Percentiles rank a stretch among this genome's conserved stretches.
These are phyloP conservation scores for Paxillus ammoniavirescens DNA, from an alignment of 768 basidiomycete genomes.

Conservation along the genomic window DNA sequence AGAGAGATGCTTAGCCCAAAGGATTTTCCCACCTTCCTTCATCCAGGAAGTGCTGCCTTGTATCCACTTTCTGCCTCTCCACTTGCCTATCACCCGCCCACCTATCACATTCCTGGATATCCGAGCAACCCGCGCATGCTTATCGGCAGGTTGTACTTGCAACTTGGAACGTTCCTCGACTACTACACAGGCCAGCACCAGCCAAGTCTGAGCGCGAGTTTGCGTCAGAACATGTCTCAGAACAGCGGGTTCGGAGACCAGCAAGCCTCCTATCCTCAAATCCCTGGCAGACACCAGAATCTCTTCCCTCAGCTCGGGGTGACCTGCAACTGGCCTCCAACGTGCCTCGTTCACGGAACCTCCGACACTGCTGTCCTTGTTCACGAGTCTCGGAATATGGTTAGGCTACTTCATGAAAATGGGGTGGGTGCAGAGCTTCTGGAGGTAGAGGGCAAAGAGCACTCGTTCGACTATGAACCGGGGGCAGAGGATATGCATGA, in stretches of 20 bases:
- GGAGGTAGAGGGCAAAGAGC: slow-evolving; percentile 45
- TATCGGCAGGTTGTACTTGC: slow-evolving; percentile 54
- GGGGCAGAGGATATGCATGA: slow-evolving; percentile 42
- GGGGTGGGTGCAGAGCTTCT: slow-evolving; percentile 37
- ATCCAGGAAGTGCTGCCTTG: slow-evolving; percentile 36
- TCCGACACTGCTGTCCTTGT: slow-evolving; percentile 46
- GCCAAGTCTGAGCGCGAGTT: slow-evolving; percentile 45
- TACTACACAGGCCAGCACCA: slow-evolving; percentile 48
- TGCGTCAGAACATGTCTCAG: slow-evolving; percentile 25
- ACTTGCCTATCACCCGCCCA: slow-evolving; percentile 44
- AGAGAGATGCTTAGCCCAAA: slow-evolving; percentile 52
- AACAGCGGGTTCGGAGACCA: neutral
- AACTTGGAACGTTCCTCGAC: slow-evolving; percentile 56
- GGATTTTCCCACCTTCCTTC: slow-evolving; percentile 45
- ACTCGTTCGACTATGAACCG: slow-evolving; percentile 54
- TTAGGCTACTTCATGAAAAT: slow-evolving; percentile 31
- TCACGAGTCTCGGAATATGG: slow-evolving; percentile 39
- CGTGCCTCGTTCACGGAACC: slow-evolving; percentile 47
- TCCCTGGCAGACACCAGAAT: slow-evolving; percentile 31
- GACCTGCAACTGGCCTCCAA: slow-evolving; percentile 41
- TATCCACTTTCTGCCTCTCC: slow-evolving; percentile 40
- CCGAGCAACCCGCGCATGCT: slow-evolving; percentile 65
- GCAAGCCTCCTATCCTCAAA: neutral
- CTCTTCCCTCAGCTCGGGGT: slow-evolving; percentile 50
- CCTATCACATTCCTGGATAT: slow-evolving; percentile 51